Evolutionary conservation across 2,329 filamentous ascomycete genomes (phyloP).

Genomic region (Aschersonia sp.): DNA sequence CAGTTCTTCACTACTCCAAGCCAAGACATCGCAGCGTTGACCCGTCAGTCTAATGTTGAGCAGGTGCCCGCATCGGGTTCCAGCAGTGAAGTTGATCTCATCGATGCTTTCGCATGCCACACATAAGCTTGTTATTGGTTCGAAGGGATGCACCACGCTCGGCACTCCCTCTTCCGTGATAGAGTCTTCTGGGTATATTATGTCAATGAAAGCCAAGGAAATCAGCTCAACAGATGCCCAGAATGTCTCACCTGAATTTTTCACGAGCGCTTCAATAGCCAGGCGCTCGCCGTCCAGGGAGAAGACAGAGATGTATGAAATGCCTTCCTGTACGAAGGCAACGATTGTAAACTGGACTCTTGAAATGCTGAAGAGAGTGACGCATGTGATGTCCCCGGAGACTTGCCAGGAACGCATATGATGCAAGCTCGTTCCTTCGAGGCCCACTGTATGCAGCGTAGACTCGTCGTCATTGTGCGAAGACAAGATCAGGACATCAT

Average conservation of each 20-base stretch:
- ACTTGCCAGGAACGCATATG: slow-evolving; percentile 17
- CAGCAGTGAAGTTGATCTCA: slow-evolving; percentile 22
- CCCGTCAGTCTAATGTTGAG: slow-evolving; percentile 20
- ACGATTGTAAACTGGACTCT: slow-evolving; percentile 15
- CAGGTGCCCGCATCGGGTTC: slow-evolving; percentile 38
- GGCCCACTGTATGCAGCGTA: slow-evolving; percentile 22
- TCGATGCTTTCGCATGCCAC: slow-evolving; percentile 13
- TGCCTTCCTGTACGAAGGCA: slow-evolving; percentile 17
- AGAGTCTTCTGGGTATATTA: not conserved
- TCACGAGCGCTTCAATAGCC: slow-evolving; percentile 4
- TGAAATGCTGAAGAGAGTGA: slow-evolving; percentile 19
- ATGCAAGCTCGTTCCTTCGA: slow-evolving; percentile 18
- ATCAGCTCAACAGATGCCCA: not conserved
- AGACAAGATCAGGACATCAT: slow-evolving; percentile 26
- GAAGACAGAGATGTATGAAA: slow-evolving; percentile 19
- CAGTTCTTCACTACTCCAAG: slow-evolving; percentile 17
- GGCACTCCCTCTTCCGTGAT: not conserved
- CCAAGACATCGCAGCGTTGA: slow-evolving; percentile 9
- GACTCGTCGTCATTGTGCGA: slow-evolving; percentile 21
- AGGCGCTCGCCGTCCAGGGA: slow-evolving; percentile 11
- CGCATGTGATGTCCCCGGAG: slow-evolving; percentile 33
- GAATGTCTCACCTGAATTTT: not conserved
- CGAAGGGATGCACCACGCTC: slow-evolving; percentile 7
- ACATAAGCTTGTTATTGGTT: slow-evolving; percentile 32
- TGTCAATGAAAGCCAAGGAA: not conserved